phyloP scores from a whole-genome alignment of 2,329 filamentous ascomycete genomes.

The Pezicula radicicola region DNA sequence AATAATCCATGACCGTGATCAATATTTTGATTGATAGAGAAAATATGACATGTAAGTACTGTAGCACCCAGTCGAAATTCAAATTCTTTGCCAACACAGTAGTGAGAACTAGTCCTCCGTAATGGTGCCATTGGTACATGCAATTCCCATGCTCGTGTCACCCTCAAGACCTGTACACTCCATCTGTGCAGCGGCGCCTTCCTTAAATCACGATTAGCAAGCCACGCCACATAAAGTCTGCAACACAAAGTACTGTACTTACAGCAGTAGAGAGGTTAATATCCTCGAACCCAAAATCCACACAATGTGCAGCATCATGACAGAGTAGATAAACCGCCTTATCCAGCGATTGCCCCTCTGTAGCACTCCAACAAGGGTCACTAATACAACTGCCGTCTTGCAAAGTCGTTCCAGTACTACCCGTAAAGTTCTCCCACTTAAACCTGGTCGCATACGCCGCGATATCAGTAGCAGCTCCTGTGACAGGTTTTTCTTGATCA shows the following conservation, averaged over 20 bases:
- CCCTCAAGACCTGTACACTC: slow-evolving; percentile 19
- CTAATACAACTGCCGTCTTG: slow-evolving; percentile 19
- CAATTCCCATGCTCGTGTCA: slow-evolving; percentile 16
- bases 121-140: slow-evolving; percentile 18
- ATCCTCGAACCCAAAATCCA: slow-evolving; percentile 16
- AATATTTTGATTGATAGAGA: too few species aligned
- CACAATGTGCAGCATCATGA: slow-evolving; percentile 13
- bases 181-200: slow-evolving; percentile 15
- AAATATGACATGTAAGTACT: too few species aligned
- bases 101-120: neutral
- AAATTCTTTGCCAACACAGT: too few species aligned
- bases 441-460: slow-evolving; percentile 17
- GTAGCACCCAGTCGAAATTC: too few species aligned
- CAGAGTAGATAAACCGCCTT: slow-evolving; percentile 17
- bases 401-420: slow-evolving; percentile 6
- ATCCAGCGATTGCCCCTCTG: slow-evolving; percentile 9
- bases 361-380: slow-evolving; percentile 19
- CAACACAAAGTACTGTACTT: slow-evolving; percentile 1
- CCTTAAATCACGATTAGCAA: neutral
- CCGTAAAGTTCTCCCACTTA: slow-evolving; percentile 17
- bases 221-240: neutral
- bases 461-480: slow-evolving; percentile 9
- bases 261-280: slow-evolving; percentile 15
- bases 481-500: slow-evolving; percentile 14
- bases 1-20: too few species aligned